Evolutionary conservation across 768 basidiomycete species (phyloP), one percentile per base, ranked within the genome.

Genomic region (Trametes villosa): DNA sequence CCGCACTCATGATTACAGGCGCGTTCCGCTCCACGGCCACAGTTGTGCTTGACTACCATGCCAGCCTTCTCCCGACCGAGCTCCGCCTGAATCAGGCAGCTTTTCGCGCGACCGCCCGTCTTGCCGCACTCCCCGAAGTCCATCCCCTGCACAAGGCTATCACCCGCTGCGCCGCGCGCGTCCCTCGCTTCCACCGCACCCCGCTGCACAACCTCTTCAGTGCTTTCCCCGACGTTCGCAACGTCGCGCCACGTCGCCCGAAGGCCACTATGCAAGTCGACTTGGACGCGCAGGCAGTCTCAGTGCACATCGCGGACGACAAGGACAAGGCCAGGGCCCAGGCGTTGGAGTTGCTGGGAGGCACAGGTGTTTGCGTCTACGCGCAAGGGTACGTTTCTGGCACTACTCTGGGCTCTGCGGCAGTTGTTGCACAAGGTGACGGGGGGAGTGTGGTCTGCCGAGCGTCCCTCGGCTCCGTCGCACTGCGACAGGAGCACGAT

Each of bases 21-120:
- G 69, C 65, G 2, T 60, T 72, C 60, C n/a, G 52, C 5, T 49
- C 70, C n/a, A 68, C 72, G 0, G 58, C 70, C 0, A 64, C 48
- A 0, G 68, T 71, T 44, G 20, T 65, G 0, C 47, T 71, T 1
- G 61, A 69, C 20, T 60, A 49, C 0, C 72, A 72, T 34, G 62
- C 65, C 0, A 34, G 64, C 33, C 59, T 70, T 4, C 56, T 61
- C 0, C 71, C 71, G 1, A 27, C 69, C 26, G 58, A 52, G 13
- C 45, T 68, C 0, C 54, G 63, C 12, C 31, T 71, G 18, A 55
- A 64, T 40, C 61, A 54, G 34, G 20, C 55, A 12, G 55, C 44
- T n/a, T 44, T 50, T 33, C 33, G 55, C 6, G 59, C 63, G 2
- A 45, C 61, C 9, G 30, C 59, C 1, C 48, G 68, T 1, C 24